Conservation (phyloP, 257 asterid species). For the Coffea eugenioides region DNA sequence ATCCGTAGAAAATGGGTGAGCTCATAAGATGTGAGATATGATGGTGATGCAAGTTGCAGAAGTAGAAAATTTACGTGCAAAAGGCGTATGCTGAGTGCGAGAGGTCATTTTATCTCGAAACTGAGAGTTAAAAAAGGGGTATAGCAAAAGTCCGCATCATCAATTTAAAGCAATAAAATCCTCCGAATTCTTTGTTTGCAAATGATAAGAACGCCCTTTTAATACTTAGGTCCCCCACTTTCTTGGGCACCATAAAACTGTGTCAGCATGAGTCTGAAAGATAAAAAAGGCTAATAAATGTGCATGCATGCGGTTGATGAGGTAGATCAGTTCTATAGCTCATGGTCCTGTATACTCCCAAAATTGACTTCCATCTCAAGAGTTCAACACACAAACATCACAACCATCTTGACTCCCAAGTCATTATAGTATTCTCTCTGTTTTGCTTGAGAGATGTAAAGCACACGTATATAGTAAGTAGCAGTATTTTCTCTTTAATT, state of each 20-base stretch:
- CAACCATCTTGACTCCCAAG: not conserved
- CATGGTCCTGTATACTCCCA: constrained; percentile 4
- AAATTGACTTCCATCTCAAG: constrained; percentile 22
- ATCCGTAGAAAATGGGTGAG: constrained; percentile 20
- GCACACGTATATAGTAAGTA: too few relatives aligned
- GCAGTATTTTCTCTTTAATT: too few relatives aligned
- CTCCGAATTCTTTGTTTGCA: constrained; percentile 3
- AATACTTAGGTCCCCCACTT: constrained; percentile 55
- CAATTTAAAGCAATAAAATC: not conserved
- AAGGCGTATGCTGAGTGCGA: not conserved
- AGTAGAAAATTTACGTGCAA: not conserved
- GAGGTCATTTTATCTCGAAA: not conserved
- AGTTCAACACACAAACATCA: not conserved
- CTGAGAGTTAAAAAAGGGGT: too few relatives aligned
- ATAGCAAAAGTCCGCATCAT: not conserved
- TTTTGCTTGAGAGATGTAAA: not conserved
- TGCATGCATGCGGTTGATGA: constrained; percentile 21
- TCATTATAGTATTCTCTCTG: not conserved
- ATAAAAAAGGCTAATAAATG: constrained; percentile 53
- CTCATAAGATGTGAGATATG: constrained; percentile 13
- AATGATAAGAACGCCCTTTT: constrained; percentile 22
- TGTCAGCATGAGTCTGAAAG: constrained; percentile 40
- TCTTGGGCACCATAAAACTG: constrained; percentile 36
- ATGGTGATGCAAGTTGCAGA: constrained; percentile 3
- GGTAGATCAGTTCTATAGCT: constrained; percentile 22